Percentiles rank a stretch among this genome's conserved stretches.
phyloP scores from a whole-genome alignment of 179 eudicot species.

The Beta lomatogona region DNA sequence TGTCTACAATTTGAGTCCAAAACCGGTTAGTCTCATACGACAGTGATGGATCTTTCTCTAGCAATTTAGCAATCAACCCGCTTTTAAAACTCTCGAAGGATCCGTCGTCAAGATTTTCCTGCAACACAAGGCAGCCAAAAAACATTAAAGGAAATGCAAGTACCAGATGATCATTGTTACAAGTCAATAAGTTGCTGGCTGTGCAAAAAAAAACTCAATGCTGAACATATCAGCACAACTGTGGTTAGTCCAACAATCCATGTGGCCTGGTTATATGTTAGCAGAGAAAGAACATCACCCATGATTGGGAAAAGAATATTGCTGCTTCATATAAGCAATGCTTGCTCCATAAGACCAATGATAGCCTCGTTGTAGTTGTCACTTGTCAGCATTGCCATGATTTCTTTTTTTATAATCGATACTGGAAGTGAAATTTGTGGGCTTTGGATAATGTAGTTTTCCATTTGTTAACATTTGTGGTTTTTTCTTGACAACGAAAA shows the following conservation, averaged over 20 bases:
- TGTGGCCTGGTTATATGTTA: background rate
- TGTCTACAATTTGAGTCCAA: slow-evolving; percentile 85
- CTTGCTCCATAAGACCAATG: too few relatives aligned
- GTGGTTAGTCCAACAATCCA: background rate
- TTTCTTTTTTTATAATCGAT: too few relatives aligned
- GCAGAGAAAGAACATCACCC: background rate
- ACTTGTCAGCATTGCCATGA: too few relatives aligned
- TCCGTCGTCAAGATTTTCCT: slow-evolving; percentile 75
- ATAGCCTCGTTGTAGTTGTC: too few relatives aligned
- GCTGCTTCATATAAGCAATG: too few relatives aligned
- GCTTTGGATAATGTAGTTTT: background rate
- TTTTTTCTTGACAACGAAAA: background rate
- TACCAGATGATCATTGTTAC: background rate
- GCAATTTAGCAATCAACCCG: slow-evolving; percentile 71
- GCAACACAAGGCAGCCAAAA: slow-evolving; percentile 22
- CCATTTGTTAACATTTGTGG: background rate
- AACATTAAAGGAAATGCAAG: background rate
- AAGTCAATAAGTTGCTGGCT: background rate
- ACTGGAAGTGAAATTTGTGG: too few relatives aligned
- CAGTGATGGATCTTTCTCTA: slow-evolving; percentile 93
- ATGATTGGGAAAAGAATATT: background rate
- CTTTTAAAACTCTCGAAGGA: slow-evolving; percentile 71
- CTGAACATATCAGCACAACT: background rate
- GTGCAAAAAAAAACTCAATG: background rate
- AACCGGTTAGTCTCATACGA: slow-evolving; percentile 72